Evolutionary conservation across 1,139 yeast species (phyloP).

Genomic region (Yamadazyma siamensis): DNA sequence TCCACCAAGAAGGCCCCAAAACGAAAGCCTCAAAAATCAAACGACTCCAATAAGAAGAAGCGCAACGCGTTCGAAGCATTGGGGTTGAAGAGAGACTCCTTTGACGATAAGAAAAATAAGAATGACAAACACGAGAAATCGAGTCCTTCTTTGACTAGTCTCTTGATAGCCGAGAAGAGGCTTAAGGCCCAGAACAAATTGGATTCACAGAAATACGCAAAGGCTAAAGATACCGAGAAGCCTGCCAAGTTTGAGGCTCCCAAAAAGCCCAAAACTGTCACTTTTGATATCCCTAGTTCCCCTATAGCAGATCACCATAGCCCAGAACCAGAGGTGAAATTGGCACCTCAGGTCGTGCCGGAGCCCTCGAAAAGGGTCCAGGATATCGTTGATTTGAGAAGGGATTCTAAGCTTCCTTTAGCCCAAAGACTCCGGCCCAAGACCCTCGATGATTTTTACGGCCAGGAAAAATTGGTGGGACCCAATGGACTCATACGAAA

Average conservation of each 20-base stretch:
- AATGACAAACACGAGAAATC: conserved; percentile 17
- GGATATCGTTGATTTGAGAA: conserved; percentile 28
- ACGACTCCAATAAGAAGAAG: conserved; percentile 1
- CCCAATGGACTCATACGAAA: conserved; percentile 67
- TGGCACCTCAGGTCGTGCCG: conserved; percentile 11
- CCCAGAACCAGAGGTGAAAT: too few relatives aligned
- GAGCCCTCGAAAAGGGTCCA: conserved; percentile 14
- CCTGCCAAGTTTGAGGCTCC: neutral
- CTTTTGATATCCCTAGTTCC: conserved; percentile 1
- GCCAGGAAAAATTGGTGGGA: conserved; percentile 82
- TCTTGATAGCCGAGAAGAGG: conserved; percentile 31
- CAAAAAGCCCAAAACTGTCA: neutral
- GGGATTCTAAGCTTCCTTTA: conserved; percentile 61
- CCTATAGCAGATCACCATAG: too few relatives aligned
- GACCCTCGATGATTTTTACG: conserved; percentile 71
- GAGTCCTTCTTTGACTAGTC: conserved; percentile 28
- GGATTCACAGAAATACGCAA: conserved; percentile 9
- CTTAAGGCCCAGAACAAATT: conserved; percentile 15
- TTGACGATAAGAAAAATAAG: conserved; percentile 17
- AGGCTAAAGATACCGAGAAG: conserved; percentile 4
- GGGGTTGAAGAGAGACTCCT: conserved; percentile 28
- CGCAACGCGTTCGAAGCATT: conserved; percentile 25
- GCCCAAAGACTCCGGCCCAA: conserved; percentile 85
- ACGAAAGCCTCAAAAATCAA: conserved; percentile 1
- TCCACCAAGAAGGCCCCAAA: neutral